These are phyloP conservation scores for Solioccasus polychromus DNA, from an alignment of 768 basidiomycete species.

Conservation along the genomic window DNA sequence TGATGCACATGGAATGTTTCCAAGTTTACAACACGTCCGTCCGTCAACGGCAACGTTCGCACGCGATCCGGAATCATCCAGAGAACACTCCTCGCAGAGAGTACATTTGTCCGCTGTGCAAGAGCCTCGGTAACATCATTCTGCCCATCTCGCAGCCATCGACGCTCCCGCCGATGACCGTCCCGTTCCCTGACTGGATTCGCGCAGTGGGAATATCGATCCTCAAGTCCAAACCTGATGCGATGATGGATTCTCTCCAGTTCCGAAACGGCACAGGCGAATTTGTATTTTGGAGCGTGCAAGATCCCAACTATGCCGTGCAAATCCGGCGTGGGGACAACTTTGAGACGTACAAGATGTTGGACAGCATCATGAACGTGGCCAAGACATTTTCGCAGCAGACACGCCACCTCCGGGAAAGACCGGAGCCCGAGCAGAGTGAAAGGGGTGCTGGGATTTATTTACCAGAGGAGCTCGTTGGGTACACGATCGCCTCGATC, in stretches of 20 bases:
- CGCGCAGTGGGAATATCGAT: slow-evolving; percentile 86
- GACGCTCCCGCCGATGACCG: slow-evolving; percentile 41
- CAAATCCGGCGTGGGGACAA: slow-evolving; percentile 54
- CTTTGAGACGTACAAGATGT: slow-evolving; percentile 70
- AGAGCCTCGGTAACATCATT: slow-evolving; percentile 92
- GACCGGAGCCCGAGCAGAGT: slow-evolving; percentile 64
- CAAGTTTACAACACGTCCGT: slow-evolving; percentile 85
- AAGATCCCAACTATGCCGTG: slow-evolving; percentile 66
- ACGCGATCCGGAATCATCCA: slow-evolving; percentile 90
- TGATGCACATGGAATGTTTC: slow-evolving; percentile 97
- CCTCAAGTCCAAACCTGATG: slow-evolving; percentile 78
- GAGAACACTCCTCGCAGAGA: slow-evolving; percentile 93
- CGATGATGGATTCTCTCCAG: slow-evolving; percentile 66
- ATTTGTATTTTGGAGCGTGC: slow-evolving; percentile 85
- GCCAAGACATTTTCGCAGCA: slow-evolving; percentile 81
- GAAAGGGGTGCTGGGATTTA: slow-evolving; percentile 86
- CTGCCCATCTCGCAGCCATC: slow-evolving; percentile 70
- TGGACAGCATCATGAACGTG: slow-evolving; percentile 81
- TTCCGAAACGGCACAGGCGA: slow-evolving; percentile 81
- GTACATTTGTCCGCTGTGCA: slow-evolving; percentile 96
- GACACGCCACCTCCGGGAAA: slow-evolving; percentile 75
- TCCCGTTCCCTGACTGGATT: slow-evolving; percentile 86
- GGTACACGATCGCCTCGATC: slow-evolving; percentile 80
- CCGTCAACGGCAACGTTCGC: slow-evolving; percentile 80
- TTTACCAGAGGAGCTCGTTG: slow-evolving; percentile 86